Evolutionary conservation across 768 basidiomycete genomes (phyloP).

Genomic region (Multifurca ochricompacta): DNA sequence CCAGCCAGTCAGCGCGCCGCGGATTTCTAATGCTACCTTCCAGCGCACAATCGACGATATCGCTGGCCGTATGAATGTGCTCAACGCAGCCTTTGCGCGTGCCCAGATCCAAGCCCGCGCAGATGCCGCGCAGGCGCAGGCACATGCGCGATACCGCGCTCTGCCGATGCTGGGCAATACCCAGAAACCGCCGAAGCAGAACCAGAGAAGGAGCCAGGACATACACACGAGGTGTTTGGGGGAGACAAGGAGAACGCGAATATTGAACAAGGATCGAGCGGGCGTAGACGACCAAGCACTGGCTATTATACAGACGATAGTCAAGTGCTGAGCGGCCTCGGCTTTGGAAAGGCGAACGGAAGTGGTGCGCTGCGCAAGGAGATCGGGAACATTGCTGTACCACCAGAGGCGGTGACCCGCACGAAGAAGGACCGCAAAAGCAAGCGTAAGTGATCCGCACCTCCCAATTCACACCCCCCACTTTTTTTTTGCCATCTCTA

Average conservation of each 20-base stretch:
- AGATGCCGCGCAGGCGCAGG: conserved; percentile 10
- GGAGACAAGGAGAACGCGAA: conserved; percentile 34
- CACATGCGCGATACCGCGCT: neutral
- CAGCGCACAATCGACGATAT: conserved; percentile 40
- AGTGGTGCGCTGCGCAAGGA: conserved; percentile 36
- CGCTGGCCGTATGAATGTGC: conserved; percentile 39
- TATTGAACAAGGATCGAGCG: conserved; percentile 23
- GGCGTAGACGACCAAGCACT: conserved; percentile 5
- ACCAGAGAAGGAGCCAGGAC: conserved; percentile 6
- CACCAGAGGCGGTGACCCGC: conserved; percentile 33
- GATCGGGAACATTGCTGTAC: conserved; percentile 41
- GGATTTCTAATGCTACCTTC: conserved; percentile 32
- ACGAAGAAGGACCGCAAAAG: conserved; percentile 45
- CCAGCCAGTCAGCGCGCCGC: conserved; percentile 38
- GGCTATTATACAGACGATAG: conserved; percentile 18
- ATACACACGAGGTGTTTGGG: conserved; percentile 2
- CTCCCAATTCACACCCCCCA: too few relatives aligned
- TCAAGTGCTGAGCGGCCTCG: conserved; percentile 27
- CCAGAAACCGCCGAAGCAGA: conserved; percentile 2
- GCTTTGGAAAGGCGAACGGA: conserved; percentile 24
- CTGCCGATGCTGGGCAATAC: conserved; percentile 10
- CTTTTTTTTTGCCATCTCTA: neutral
- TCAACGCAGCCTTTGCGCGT: conserved; percentile 23
- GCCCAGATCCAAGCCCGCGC: conserved; percentile 20
- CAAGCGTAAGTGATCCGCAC: conserved; percentile 53